These are phyloP conservation scores for Dactylonectria macrodidyma DNA, from an alignment of 2,329 filamentous ascomycete genomes.

Conservation along the genomic window DNA sequence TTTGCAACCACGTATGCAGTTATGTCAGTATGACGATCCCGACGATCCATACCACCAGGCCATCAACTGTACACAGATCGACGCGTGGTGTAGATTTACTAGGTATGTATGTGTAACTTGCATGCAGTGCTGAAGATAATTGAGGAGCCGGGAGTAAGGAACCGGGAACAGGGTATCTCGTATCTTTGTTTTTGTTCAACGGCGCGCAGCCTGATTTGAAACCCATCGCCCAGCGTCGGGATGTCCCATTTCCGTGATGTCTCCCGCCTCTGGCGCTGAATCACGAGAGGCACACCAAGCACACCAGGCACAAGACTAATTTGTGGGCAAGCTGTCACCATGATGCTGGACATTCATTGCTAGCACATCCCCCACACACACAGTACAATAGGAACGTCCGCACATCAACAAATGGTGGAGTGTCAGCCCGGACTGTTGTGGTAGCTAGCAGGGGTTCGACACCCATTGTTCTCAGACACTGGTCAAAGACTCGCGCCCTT, in stretches of 20 bases:
- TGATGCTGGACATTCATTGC: conserved; percentile 18
- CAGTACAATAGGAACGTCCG: not conserved
- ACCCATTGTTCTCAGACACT: not conserved
- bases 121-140: not conserved
- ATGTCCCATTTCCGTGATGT: conserved; percentile 3
- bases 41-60: not conserved
- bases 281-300: not conserved
- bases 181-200: conserved; percentile 5
- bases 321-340: conserved; percentile 11
- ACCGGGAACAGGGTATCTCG: not conserved
- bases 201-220: not conserved
- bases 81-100: not conserved
- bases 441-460: conserved; percentile 2
- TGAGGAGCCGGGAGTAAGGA: not conserved
- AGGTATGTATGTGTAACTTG: conserved; percentile 3
- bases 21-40: not conserved
- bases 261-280: not conserved
- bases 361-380: conserved; percentile 16
- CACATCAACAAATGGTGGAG: not conserved
- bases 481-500: not conserved
- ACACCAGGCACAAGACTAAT: not conserved
- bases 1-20: not conserved
- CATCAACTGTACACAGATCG: not conserved
- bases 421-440: not conserved
- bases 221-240: conserved; percentile 2